Evolutionary conservation across 2,329 filamentous ascomycete genomes (phyloP).

Genomic region (Fusarium buharicum): DNA sequence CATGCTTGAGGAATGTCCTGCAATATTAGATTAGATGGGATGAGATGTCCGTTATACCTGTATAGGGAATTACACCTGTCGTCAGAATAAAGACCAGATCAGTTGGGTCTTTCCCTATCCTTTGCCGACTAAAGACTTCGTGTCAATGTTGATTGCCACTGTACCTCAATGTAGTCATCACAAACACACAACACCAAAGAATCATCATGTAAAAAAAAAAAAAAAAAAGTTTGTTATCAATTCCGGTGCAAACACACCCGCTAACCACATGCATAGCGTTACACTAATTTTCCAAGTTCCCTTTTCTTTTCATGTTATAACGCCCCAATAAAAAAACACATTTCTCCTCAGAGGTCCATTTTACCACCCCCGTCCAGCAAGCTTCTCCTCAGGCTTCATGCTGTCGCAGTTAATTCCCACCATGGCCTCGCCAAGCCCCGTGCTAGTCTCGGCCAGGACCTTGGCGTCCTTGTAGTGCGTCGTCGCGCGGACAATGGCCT

Average conservation of each 20-base stretch:
- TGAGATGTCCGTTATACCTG: not conserved
- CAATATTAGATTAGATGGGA: not conserved
- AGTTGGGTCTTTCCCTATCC: too few species aligned
- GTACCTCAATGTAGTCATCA: not conserved
- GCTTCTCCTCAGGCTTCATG: conserved; percentile 82
- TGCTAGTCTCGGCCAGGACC: conserved; percentile 86
- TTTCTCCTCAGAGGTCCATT: too few species aligned
- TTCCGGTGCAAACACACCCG: conserved; percentile 30
- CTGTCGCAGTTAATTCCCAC: conserved; percentile 89
- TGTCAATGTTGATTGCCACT: not conserved
- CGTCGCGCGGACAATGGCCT: conserved; percentile 93
- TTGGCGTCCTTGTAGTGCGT: conserved; percentile 89
- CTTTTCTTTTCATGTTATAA: conserved; percentile 26
- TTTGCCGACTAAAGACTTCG: not conserved
- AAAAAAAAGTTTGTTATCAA: conserved; percentile 12
- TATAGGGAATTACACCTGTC: not conserved
- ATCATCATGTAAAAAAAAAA: not conserved
- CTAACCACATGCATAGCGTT: conserved; percentile 24
- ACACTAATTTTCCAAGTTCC: not conserved
- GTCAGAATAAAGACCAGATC: not conserved
- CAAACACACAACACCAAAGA: not conserved
- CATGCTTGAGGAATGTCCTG: too few species aligned
- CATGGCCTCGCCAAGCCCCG: conserved; percentile 96
- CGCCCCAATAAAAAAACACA: conserved; percentile 20
- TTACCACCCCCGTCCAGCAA: conserved; percentile 88